Evolutionary conservation across 306 rosid species (phyloP).

Genomic region (Dalbergia oliveri): DNA sequence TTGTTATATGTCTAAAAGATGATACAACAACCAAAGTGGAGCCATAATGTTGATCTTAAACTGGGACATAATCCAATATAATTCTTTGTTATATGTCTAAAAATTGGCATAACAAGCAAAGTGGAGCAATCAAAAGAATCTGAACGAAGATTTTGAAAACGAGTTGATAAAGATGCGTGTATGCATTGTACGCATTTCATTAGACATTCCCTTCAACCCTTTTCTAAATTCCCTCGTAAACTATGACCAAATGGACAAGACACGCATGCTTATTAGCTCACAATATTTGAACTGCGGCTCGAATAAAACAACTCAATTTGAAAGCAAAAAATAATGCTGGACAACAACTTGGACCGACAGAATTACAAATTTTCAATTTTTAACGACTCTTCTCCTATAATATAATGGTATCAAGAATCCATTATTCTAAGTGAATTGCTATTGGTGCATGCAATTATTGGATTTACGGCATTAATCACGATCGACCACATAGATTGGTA

Average conservation of each 20-base stretch:
- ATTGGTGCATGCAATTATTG: slow-evolving; percentile 40
- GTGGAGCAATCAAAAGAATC: slow-evolving; percentile 38
- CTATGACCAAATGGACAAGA: slow-evolving; percentile 41
- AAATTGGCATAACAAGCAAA: slow-evolving; percentile 1
- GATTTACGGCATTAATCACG: slow-evolving; percentile 38
- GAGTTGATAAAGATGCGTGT: slow-evolving; percentile 40
- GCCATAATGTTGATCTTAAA: neutral
- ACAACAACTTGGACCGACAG: slow-evolving; percentile 39
- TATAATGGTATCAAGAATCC: slow-evolving; percentile 13
- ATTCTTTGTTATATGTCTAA: neutral
- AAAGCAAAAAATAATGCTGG: neutral
- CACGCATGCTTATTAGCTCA: slow-evolving; percentile 47
- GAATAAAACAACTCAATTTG: slow-evolving; percentile 16
- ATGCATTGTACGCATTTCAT: slow-evolving; percentile 10
- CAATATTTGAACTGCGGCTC: slow-evolving; percentile 47
- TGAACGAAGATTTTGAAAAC: slow-evolving; percentile 45
- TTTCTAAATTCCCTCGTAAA: slow-evolving; percentile 12
- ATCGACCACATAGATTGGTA: slow-evolving; percentile 14
- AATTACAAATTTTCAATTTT: neutral
- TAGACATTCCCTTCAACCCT: slow-evolving; percentile 30
- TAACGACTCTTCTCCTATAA: neutral
- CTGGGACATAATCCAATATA: neutral
- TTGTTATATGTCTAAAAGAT: neutral
- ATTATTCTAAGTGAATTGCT: neutral
- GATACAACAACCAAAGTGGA: slow-evolving; percentile 22